Evolutionary conservation across 106 monocot species (phyloP).

Genomic region (Allium sativum): DNA sequence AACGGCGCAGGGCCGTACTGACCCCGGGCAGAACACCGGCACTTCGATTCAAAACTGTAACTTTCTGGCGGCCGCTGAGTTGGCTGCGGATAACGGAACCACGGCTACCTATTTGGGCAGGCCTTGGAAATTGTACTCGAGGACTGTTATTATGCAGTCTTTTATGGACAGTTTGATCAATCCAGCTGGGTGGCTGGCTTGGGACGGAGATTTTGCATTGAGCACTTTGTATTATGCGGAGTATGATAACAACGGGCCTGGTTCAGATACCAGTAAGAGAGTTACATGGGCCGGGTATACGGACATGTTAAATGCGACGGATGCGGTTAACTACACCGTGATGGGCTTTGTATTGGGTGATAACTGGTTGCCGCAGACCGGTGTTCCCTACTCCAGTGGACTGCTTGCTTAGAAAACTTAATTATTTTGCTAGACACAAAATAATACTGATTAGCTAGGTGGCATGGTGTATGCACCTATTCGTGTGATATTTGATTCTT

Average conservation of each 20-base stretch:
- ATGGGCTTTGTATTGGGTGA: conserved; percentile 42
- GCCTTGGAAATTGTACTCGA: conserved; percentile 79
- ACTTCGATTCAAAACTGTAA: conserved; percentile 51
- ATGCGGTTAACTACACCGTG: conserved; percentile 52
- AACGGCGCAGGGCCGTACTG: conserved; percentile 78
- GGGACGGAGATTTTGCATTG: conserved; percentile 61
- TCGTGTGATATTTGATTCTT: too few species aligned
- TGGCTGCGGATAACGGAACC: conserved; percentile 14
- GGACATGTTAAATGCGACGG: conserved; percentile 17
- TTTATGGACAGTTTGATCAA: conserved; percentile 41
- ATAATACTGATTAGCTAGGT: too few species aligned
- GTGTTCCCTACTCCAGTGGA: conserved; percentile 49
- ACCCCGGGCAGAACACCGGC: conserved; percentile 91
- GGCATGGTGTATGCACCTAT: too few species aligned
- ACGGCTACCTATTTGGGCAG: conserved; percentile 56
- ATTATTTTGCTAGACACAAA: too few species aligned
- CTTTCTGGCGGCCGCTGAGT: conserved; percentile 29
- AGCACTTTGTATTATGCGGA: conserved; percentile 70
- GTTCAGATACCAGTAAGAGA: conserved; percentile 30
- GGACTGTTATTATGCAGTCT: conserved; percentile 69
- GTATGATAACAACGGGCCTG: conserved; percentile 46
- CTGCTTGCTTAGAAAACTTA: conserved; percentile 22
- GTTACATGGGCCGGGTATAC: conserved; percentile 64
- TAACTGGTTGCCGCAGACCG: conserved; percentile 57
- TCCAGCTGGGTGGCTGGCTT: conserved; percentile 64